Conservation (phyloP, 768 basidiomycete species). For the Hortiboletus campestris region DNA sequence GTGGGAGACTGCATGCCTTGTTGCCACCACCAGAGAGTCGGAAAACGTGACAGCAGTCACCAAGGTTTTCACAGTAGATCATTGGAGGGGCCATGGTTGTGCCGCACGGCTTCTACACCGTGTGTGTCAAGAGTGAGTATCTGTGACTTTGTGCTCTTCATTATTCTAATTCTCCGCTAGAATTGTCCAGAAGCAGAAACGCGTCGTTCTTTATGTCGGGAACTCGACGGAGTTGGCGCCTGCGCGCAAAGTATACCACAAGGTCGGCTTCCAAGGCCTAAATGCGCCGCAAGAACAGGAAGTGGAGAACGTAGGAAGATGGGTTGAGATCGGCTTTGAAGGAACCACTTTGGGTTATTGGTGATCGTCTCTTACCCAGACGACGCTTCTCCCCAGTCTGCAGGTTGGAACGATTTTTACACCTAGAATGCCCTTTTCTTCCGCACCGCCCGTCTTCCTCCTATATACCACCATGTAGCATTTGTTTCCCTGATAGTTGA, state of each 20-base stretch:
- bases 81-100: slow-evolving; percentile 51
- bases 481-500: background rate
- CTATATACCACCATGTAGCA: background rate
- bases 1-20: slow-evolving; percentile 57
- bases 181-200: slow-evolving; percentile 40
- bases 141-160: background rate
- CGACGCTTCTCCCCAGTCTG: background rate
- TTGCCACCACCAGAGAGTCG: slow-evolving; percentile 64
- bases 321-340: slow-evolving; percentile 68
- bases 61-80: slow-evolving; percentile 64
- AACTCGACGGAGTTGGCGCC: slow-evolving; percentile 38
- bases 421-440: background rate
- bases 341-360: slow-evolving; percentile 57
- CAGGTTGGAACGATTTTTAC: background rate
- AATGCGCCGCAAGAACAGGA: slow-evolving; percentile 20
- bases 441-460: background rate
- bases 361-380: slow-evolving; percentile 38
- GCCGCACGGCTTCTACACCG: slow-evolving; percentile 60
- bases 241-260: slow-evolving; percentile 55
- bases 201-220: slow-evolving; percentile 67
- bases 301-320: slow-evolving; percentile 48
- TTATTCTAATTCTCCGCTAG: slow-evolving; percentile 19
- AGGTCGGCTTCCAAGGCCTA: slow-evolving; percentile 66
- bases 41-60: slow-evolving; percentile 59
- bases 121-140: slow-evolving; percentile 54